Conservation (phyloP, 257 asterid genomes). For the Thymus quinquecostatus region DNA sequence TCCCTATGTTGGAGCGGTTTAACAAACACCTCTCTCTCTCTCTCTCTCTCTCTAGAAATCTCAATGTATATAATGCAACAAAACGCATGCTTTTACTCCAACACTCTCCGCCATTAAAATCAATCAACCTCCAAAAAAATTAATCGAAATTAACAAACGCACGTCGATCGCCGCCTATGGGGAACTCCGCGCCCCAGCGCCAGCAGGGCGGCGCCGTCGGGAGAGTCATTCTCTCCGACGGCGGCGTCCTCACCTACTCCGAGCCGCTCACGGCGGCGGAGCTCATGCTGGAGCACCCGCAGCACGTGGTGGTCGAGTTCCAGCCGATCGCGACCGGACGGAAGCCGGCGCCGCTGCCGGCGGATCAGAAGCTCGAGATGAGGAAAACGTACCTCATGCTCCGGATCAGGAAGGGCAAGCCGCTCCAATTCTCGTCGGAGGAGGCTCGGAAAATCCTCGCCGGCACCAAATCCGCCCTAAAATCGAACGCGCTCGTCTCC, state of each 20-base stretch:
- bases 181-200: slow-evolving; percentile 54
- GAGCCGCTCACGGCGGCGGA: slow-evolving; percentile 74
- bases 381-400: slow-evolving; percentile 67
- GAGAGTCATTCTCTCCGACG: slow-evolving; percentile 64
- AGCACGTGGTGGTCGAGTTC: slow-evolving; percentile 70
- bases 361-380: slow-evolving; percentile 66
- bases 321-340: slow-evolving; percentile 34
- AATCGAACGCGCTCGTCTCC: slow-evolving; percentile 49
- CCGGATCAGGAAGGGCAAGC: slow-evolving; percentile 61
- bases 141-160: too few relatives aligned
- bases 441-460: slow-evolving; percentile 51
- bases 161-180: slow-evolving; percentile 44
- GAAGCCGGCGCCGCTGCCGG: slow-evolving; percentile 65
- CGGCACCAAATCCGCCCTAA: slow-evolving; percentile 41
- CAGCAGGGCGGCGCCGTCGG: slow-evolving; percentile 37
- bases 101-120: slow-evolving; percentile 12
- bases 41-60: not conserved
- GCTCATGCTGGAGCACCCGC: slow-evolving; percentile 83
- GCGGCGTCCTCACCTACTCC: slow-evolving; percentile 56
- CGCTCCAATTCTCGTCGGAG: slow-evolving; percentile 48
- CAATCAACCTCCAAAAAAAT: not conserved
- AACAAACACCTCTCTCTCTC: slow-evolving; percentile 52
- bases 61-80: slow-evolving; percentile 28
- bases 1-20: slow-evolving; percentile 77
- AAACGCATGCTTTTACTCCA: slow-evolving; percentile 48